phyloP scores from a whole-genome alignment of 2,329 filamentous ascomycete genomes.

The Metarhizium album region DNA sequence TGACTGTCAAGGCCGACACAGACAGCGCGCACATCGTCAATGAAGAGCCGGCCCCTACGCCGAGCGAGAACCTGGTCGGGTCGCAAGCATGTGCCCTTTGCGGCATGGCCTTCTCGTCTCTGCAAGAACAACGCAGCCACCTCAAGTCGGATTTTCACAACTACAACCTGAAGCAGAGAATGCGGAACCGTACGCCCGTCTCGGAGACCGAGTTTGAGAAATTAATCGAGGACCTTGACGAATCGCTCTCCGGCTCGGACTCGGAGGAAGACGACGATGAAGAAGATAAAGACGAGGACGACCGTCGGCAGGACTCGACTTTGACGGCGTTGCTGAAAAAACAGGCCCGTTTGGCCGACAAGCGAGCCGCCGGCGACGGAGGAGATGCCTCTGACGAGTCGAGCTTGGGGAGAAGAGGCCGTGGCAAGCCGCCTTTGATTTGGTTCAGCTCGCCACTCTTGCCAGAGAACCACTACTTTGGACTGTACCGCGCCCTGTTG shows the following conservation, averaged over 20 bases:
- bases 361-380: constrained; percentile 35
- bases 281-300: constrained; percentile 48
- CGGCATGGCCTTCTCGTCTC: constrained; percentile 54
- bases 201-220: constrained; percentile 78
- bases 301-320: constrained; percentile 52
- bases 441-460: constrained; percentile 76
- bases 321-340: constrained; percentile 70
- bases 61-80: constrained; percentile 31
- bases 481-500: constrained; percentile 77
- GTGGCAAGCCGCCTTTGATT: constrained; percentile 63
- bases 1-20: constrained; percentile 37
- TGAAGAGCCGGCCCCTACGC: constrained; percentile 14
- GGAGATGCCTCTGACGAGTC: constrained; percentile 30
- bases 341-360: constrained; percentile 62
- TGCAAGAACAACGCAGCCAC: constrained; percentile 77
- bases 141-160: constrained; percentile 83
- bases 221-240: constrained; percentile 74
- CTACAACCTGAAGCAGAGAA: constrained; percentile 89
- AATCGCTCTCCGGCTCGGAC: constrained; percentile 84
- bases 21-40: constrained; percentile 15
- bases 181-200: constrained; percentile 61
- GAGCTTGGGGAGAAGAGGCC: constrained; percentile 35
- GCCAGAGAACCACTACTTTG: constrained; percentile 69
- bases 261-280: constrained; percentile 56
- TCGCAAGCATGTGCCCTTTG: constrained; percentile 78